Base-by-base conservation (phyloP, 495 filamentous ascomycete genomes). In the Cairneyella variabilis region DNA sequence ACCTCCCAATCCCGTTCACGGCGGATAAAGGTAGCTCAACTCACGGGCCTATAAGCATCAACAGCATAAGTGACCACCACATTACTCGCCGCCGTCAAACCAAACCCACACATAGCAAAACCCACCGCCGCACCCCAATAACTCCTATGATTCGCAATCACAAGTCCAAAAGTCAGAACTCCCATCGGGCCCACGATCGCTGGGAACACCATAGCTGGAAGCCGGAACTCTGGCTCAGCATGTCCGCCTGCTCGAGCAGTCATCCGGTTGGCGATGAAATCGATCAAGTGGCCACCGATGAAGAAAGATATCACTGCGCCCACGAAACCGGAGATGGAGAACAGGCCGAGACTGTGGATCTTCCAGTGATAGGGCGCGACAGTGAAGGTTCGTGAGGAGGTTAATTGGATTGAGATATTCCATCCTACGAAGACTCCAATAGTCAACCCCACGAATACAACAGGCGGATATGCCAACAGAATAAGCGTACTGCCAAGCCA, bases 301-400 rank as follows among this genome's bases (percentile, higher is more conserved):
- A 51, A 51, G 36, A 51, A 51, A 4, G 48, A 51, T 26, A 51
- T 51, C 5, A 51, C 48, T 26, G 48, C 48, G 16, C 48, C 48
- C n/a, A 51, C 36, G 21, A 51, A 51, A 9, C 48, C 48, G 14
- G 48, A 14, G 21, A 30, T 51, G 36, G 34, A 41, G 23, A 51
- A 18, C 2, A 51, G 48, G 18, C 48, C 48, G 20, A 51, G 36
- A 30, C 48, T 51, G 36, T 51, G 48, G 36, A 41, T 51, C 25
- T 40, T 51, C 48, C 48, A 51, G 22, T 51, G 36, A 41, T 51
- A 51, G 6, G 48, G 48, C 27, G 48, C 34, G 17, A 20, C 48
- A 42, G 48, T 51, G 36, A 51, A 51, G 11, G 8, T 51, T 17
- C 37, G 48, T 17, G 48, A 40, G 27, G 48, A 26, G 23, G 48